These are phyloP conservation scores for Collybia nuda DNA, from an alignment of 768 basidiomycete species.

Conservation along the genomic window DNA sequence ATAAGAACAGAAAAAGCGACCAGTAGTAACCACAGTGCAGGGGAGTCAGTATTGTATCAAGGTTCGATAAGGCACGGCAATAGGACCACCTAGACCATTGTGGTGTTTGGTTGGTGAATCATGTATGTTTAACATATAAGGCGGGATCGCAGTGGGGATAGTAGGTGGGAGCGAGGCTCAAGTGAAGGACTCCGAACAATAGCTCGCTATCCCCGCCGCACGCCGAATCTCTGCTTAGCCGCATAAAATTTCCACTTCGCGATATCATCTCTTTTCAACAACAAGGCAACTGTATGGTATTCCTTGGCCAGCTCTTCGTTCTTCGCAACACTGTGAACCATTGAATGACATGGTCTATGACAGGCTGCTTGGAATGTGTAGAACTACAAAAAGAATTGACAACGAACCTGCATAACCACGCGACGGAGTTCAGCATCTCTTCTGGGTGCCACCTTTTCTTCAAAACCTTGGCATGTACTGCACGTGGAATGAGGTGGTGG, in stretches of 20 bases:
- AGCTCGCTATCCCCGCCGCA: slow-evolving; percentile 21
- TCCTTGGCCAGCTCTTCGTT: slow-evolving; percentile 51
- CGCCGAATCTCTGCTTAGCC: slow-evolving; percentile 40
- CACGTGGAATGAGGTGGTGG: slow-evolving; percentile 59
- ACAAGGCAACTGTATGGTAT: slow-evolving; percentile 49
- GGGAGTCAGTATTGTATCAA: no score
- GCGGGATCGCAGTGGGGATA: no score
- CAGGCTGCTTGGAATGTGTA: background rate
- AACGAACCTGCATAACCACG: slow-evolving; percentile 55
- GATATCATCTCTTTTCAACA: slow-evolving; percentile 54
- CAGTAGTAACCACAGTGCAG: no score
- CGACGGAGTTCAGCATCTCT: slow-evolving; percentile 53
- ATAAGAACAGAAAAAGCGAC: no score
- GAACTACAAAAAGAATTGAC: background rate
- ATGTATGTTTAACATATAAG: no score
- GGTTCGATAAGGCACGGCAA: no score
- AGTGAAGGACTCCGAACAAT: no score
- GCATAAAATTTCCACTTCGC: slow-evolving; percentile 57
- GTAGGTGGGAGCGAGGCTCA: no score
- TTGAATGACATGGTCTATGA: slow-evolving; percentile 49
- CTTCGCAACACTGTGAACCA: slow-evolving; percentile 47
- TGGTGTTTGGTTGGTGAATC: no score
- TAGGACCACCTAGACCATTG: no score
- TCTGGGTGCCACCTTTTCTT: slow-evolving; percentile 60
- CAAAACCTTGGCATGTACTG: slow-evolving; percentile 50